phyloP scores from a whole-genome alignment of 2,329 filamentous ascomycete species.

The Epichloe typhina region DNA sequence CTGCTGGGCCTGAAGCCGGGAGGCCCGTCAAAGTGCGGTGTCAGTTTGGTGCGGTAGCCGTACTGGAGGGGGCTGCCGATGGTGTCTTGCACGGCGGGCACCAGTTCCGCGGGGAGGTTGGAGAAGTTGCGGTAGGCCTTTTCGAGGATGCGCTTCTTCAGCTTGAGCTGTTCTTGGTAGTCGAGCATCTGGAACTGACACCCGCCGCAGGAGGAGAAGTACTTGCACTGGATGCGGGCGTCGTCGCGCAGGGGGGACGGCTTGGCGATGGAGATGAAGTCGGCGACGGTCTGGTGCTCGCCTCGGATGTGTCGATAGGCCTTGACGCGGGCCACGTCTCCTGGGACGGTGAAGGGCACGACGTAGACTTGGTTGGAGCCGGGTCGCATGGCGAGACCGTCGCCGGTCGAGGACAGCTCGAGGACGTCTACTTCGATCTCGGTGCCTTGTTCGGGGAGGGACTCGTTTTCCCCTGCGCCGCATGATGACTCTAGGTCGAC shows the following conservation, averaged over 20 bases:
- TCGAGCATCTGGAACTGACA: slow-evolving; percentile 98
- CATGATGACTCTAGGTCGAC: not conserved
- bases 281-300: slow-evolving; percentile 60
- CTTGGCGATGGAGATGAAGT: slow-evolving; percentile 65
- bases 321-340: slow-evolving; percentile 68
- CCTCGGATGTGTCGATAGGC: slow-evolving; percentile 57
- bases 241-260: slow-evolving; percentile 69
- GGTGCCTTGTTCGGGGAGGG: slow-evolving; percentile 51
- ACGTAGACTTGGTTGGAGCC: slow-evolving; percentile 59
- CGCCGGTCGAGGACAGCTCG: slow-evolving; percentile 80
- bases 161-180: slow-evolving; percentile 70
- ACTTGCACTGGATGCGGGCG: slow-evolving; percentile 62
- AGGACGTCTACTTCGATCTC: slow-evolving; percentile 75
- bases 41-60: slow-evolving; percentile 91
- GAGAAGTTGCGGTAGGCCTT: slow-evolving; percentile 91
- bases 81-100: slow-evolving; percentile 70
- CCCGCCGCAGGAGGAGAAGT: slow-evolving; percentile 78
- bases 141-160: slow-evolving; percentile 78
- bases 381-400: slow-evolving; percentile 66
- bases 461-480: slow-evolving; percentile 14
- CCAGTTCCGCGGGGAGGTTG: slow-evolving; percentile 56
- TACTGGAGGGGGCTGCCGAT: slow-evolving; percentile 85
- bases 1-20: slow-evolving; percentile 36
- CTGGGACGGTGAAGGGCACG: slow-evolving; percentile 78
- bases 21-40: slow-evolving; percentile 89